These are phyloP conservation scores for Scheffersomyces segobiensis DNA, from an alignment of 1,139 yeast species.

Conservation along the genomic window DNA sequence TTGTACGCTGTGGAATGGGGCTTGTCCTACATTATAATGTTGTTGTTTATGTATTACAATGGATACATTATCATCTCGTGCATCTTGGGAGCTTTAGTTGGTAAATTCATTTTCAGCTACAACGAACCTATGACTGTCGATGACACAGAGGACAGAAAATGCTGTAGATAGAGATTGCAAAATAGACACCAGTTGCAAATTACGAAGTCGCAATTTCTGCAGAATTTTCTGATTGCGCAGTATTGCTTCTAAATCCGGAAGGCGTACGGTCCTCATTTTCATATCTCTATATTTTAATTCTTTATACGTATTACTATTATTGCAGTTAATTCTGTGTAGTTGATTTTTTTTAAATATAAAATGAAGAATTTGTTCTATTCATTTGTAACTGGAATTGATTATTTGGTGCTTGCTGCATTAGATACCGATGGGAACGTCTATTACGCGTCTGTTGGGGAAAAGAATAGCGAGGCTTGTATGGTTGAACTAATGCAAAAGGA, in stretches of 20 bases:
- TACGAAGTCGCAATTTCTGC: neutral
- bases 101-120: constrained; percentile 51
- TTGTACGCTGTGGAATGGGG: constrained; percentile 63
- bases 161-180: constrained; percentile 10
- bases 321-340: neutral
- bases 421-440: constrained; percentile 18
- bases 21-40: constrained; percentile 62
- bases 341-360: neutral
- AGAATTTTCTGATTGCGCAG: neutral
- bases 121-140: constrained; percentile 35
- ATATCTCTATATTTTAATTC: neutral
- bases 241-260: neutral
- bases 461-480: constrained; percentile 1
- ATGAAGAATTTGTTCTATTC: constrained; percentile 9
- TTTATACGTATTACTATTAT: neutral
- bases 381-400: constrained; percentile 2
- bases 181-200: neutral
- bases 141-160: constrained; percentile 25
- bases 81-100: constrained; percentile 61
- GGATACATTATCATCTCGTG: constrained; percentile 67
- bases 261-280: neutral
- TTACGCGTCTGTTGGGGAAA: constrained; percentile 23
- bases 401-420: constrained; percentile 17
- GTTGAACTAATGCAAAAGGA: constrained; percentile 15
- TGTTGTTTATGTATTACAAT: constrained; percentile 72